Percentiles rank a stretch among this genome's conserved stretches.
Conservation (phyloP, 225 moss, liverwort and hornwort genomes). For the Marchantia paleacea region DNA sequence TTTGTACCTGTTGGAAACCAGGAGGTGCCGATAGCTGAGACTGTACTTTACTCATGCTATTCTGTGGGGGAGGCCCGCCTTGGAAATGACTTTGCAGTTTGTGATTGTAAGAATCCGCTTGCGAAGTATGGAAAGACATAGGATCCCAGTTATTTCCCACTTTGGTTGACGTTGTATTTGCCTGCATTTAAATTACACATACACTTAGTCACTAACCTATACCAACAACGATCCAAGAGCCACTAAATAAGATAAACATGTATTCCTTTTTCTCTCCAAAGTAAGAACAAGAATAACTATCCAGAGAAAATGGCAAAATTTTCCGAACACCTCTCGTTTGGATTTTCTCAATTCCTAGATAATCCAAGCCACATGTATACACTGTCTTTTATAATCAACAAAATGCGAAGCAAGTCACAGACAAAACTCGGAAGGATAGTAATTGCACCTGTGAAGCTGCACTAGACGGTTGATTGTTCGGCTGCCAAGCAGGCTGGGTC, state of each 20-base stretch:
- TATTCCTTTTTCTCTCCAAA: background rate
- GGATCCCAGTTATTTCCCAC: constrained; percentile 50
- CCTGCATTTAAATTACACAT: constrained; percentile 18
- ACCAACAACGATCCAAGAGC: background rate
- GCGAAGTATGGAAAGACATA: constrained; percentile 26
- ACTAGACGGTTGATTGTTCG: constrained; percentile 24
- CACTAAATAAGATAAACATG: background rate
- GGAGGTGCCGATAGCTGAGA: constrained; percentile 37
- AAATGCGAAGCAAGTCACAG: no score
- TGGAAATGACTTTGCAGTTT: constrained; percentile 46
- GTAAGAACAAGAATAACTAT: background rate
- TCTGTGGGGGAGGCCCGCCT: constrained; percentile 32
- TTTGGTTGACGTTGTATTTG: constrained; percentile 27
- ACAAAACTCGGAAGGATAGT: background rate
- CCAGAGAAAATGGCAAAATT: background rate
- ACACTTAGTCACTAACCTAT: background rate
- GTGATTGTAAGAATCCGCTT: constrained; percentile 43
- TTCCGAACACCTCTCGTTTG: no score
- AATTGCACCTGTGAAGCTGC: constrained; percentile 46
- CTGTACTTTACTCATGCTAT: constrained; percentile 28
- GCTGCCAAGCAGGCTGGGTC: constrained; percentile 60
- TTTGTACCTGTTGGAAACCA: constrained; percentile 44
- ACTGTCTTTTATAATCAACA: no score
- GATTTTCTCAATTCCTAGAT: no score
- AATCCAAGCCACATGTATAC: no score